phyloP scores from a whole-genome alignment of 1,139 yeast genomes.

The Suhomyces atakaporum region DNA sequence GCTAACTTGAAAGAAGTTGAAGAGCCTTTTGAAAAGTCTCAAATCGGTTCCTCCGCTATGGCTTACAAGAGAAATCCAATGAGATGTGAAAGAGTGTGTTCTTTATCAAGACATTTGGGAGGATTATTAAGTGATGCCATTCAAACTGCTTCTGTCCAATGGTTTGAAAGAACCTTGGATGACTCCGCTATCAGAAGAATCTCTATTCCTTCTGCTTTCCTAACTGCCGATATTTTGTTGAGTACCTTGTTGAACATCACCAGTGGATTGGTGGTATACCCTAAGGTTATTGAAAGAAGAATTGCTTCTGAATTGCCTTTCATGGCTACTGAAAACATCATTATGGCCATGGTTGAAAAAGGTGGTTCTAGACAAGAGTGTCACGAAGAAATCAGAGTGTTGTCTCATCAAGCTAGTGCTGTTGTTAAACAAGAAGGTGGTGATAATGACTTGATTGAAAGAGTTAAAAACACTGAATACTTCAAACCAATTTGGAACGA shows the following conservation, averaged over 20 bases:
- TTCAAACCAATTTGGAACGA: conserved; percentile 89
- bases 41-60: conserved; percentile 98
- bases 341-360: conserved; percentile 99
- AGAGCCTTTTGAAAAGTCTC: conserved; percentile 97
- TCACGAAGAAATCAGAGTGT: conserved; percentile 95
- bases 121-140: conserved; percentile 90
- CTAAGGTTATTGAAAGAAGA: conserved; percentile 97
- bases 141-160: conserved; percentile 96
- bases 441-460: conserved; percentile 92
- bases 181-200: conserved; percentile 98
- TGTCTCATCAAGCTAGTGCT: conserved; percentile 95
- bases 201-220: conserved; percentile 92
- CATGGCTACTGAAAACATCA: conserved; percentile 99
- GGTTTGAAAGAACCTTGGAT: conserved; percentile 99
- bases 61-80: conserved; percentile 99
- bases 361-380: conserved; percentile 98
- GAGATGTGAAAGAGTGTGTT: conserved; percentile 99
- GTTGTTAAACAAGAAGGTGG: conserved; percentile 99
- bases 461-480: conserved; percentile 76
- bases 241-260: conserved; percentile 90
- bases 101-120: conserved; percentile 92
- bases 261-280: conserved; percentile 94
- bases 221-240: conserved; percentile 91
- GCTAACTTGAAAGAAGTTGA: conserved; percentile 97
- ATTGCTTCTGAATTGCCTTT: conserved; percentile 93